Evolutionary conservation across 345 rosid genomes (phyloP).

Genomic region (Gossypium thurberi): DNA sequence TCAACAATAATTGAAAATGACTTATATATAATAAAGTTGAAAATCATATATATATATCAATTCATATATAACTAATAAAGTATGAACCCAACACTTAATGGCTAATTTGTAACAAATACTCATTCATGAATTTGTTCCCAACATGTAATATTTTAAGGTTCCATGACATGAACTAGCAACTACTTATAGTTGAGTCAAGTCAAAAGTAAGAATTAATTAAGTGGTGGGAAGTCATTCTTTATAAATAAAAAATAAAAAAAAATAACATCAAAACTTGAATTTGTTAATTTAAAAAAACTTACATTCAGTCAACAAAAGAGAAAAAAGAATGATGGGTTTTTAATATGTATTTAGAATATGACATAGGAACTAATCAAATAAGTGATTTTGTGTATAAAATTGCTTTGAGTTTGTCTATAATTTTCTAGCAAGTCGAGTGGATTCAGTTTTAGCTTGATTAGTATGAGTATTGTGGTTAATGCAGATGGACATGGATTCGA

Average conservation of each 20-base stretch:
- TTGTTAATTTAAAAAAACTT: not conserved
- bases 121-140: not conserved
- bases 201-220: not conserved
- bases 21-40: not conserved
- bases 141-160: not conserved
- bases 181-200: not conserved
- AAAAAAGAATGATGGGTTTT: not conserved
- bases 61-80: not conserved
- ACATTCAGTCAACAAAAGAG: not conserved
- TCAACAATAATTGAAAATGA: not conserved
- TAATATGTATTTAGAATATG: not conserved
- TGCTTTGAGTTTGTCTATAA: too few species aligned
- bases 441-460: too few species aligned
- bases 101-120: not conserved
- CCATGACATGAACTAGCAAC: not conserved
- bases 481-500: accelerated
- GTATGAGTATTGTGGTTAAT: too few species aligned
- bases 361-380: not conserved
- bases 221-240: not conserved
- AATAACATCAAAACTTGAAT: not conserved
- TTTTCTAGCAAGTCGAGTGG: not conserved
- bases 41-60: not conserved
- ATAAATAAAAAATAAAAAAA: too few species aligned
- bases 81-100: not conserved
- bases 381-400: not conserved